Conservation (phyloP, 352 stramenopile genomes). For the Pythium utonaiense region DNA sequence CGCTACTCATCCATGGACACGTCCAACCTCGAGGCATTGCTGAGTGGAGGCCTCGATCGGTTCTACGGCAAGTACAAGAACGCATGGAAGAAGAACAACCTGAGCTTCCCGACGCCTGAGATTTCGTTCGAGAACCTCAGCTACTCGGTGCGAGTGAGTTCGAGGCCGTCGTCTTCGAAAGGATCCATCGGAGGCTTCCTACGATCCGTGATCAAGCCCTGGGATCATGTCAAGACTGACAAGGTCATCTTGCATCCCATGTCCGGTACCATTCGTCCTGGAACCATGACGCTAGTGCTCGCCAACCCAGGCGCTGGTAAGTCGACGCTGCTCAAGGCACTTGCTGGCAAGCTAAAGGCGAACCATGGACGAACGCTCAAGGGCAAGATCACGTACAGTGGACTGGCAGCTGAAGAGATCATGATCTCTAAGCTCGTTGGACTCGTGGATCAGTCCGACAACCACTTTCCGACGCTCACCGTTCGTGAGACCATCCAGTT, state of each 20-base stretch:
- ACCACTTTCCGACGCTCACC: conserved; percentile 86
- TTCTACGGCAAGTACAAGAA: conserved; percentile 49
- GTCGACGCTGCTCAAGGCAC: conserved; percentile 56
- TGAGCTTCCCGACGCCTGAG: conserved; percentile 54
- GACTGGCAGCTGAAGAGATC: conserved; percentile 38
- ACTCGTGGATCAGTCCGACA: conserved; percentile 72
- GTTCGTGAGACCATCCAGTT: conserved; percentile 94
- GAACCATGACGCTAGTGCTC: conserved; percentile 55
- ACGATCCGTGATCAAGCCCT: conserved; percentile 22
- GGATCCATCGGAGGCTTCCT: conserved; percentile 21
- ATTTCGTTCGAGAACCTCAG: conserved; percentile 55
- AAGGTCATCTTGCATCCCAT: conserved; percentile 59
- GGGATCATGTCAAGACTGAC: conserved; percentile 29
- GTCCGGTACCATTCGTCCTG: conserved; percentile 58
- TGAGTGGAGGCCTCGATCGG: conserved; percentile 51
- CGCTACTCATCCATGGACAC: conserved; percentile 41
- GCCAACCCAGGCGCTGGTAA: conserved; percentile 67
- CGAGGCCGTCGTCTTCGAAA: conserved; percentile 6
- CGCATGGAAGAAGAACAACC: conserved; percentile 41
- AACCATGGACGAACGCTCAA: conserved; percentile 27
- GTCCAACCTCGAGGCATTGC: conserved; percentile 47
- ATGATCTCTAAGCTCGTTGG: conserved; percentile 58
- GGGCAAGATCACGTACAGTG: conserved; percentile 49
- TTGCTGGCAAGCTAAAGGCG: conserved; percentile 48
- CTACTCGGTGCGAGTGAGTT: conserved; percentile 38